A percentile compares a stretch with the other conserved stretches of the same genome.
phyloP scores from a whole-genome alignment of 1,284 basidiomycete species.

The Mycosarcoma maydis region DNA sequence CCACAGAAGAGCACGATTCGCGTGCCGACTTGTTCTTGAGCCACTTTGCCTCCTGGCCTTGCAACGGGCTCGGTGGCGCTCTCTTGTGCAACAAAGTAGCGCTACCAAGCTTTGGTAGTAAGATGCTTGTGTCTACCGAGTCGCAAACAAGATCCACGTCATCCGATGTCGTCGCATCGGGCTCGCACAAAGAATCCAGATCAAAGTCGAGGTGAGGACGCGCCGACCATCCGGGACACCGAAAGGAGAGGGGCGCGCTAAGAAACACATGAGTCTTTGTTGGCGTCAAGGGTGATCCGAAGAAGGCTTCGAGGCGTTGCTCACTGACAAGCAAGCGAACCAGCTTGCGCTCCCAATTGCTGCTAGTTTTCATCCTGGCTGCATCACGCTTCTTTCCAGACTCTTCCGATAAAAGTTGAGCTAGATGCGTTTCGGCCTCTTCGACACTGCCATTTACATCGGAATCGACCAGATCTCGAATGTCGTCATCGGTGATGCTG shows the following conservation, averaged over 20 bases:
- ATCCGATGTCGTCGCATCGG: not conserved
- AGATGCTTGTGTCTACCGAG: conserved; percentile 12
- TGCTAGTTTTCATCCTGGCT: conserved; percentile 42
- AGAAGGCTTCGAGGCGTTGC: conserved; percentile 19
- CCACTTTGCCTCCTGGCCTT: conserved; percentile 7
- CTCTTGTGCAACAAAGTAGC: conserved; percentile 2
- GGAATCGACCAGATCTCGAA: not conserved
- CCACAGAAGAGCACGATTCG: conserved; percentile 21
- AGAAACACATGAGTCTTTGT: conserved; percentile 44
- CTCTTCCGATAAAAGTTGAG: not conserved
- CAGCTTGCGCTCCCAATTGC: conserved; percentile 51
- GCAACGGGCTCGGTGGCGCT: conserved; percentile 10
- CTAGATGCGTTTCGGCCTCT: not conserved
- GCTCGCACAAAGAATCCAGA: conserved; percentile 11
- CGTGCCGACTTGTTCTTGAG: conserved; percentile 3
- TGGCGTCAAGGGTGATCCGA: conserved; percentile 16
- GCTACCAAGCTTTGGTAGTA: not conserved
- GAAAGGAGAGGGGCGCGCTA: conserved; percentile 35
- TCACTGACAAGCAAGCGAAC: conserved; percentile 41
- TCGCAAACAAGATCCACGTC: not conserved
- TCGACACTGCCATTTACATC: not conserved
- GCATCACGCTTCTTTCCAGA: conserved; percentile 14
- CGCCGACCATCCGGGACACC: conserved; percentile 45
- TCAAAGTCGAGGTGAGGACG: conserved; percentile 41
- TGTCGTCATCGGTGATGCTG: not conserved